phyloP scores from a whole-genome alignment of 2,329 filamentous ascomycete species.

The Cladosporium sp. region DNA sequence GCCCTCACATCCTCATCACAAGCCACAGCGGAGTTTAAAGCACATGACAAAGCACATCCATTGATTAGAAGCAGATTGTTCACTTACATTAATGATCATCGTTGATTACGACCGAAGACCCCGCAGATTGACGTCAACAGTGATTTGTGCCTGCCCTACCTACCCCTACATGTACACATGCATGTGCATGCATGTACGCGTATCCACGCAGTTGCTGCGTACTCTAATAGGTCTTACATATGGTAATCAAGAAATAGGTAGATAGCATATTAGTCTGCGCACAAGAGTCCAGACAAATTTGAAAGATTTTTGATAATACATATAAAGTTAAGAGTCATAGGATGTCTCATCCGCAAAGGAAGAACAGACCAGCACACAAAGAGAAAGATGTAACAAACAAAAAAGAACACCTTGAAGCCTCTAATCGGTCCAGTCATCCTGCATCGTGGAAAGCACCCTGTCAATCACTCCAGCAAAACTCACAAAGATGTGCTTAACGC shows the following conservation, averaged over 20 bases:
- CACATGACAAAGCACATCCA: not conserved
- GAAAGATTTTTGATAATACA: not conserved
- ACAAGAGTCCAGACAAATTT: not conserved
- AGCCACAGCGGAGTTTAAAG: too few relatives aligned
- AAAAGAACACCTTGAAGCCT: not conserved
- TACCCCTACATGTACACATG: too few relatives aligned
- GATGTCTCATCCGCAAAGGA: not conserved
- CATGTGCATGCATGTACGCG: too few relatives aligned
- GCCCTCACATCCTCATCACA: too few relatives aligned
- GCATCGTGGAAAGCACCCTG: not conserved
- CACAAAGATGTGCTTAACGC: not conserved
- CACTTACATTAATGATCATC: not conserved
- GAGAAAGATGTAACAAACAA: not conserved
- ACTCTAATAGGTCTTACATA: too few relatives aligned
- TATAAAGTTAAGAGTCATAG: not conserved
- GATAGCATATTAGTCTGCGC: too few relatives aligned
- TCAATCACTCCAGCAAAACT: not conserved
- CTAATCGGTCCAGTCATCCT: not conserved
- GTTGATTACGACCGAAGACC: not conserved
- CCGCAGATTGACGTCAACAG: not conserved
- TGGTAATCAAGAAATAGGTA: too few relatives aligned
- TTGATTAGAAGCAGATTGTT: not conserved
- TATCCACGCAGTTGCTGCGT: too few relatives aligned
- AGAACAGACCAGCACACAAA: not conserved
- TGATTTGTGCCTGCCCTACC: too few relatives aligned